A percentile compares a stretch with the other conserved stretches of the same genome.
These are phyloP conservation scores for Gentiana straminea DNA, from an alignment of 257 asterid species.

Conservation along the genomic window DNA sequence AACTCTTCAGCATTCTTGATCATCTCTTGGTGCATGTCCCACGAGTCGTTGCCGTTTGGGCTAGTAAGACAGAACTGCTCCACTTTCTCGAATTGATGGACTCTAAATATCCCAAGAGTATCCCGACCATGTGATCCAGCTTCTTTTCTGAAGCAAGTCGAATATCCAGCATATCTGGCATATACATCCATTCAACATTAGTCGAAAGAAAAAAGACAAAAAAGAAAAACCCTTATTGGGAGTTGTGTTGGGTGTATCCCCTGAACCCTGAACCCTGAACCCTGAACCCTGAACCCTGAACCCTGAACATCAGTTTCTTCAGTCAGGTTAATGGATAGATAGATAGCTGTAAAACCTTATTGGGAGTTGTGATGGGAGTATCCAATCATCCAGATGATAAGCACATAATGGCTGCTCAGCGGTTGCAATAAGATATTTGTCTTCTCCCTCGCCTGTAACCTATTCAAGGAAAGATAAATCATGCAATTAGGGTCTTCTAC, in stretches of 20 bases:
- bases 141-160: constrained; percentile 90
- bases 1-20: constrained; percentile 80
- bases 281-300: no score
- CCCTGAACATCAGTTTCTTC: background rate
- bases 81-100: constrained; percentile 88
- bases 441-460: constrained; percentile 98
- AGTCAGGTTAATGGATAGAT: constrained; percentile 2
- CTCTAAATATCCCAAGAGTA: constrained; percentile 87
- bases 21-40: constrained; percentile 97
- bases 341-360: constrained; percentile 33
- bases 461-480: constrained; percentile 14
- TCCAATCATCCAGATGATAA: constrained; percentile 87
- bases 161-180: constrained; percentile 82
- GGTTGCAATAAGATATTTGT: constrained; percentile 90
- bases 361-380: constrained; percentile 77
- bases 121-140: constrained; percentile 98
- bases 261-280: no score
- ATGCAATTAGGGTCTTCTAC: no score
- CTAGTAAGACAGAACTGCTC: constrained; percentile 85
- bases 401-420: constrained; percentile 96
- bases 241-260: background rate
- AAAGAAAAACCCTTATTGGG: background rate
- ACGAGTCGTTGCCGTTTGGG: constrained; percentile 71
- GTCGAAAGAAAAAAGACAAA: background rate
- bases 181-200: constrained; percentile 5